These are phyloP conservation scores for Hypoxylon rickii DNA, from an alignment of 495 filamentous ascomycete genomes.

Conservation along the genomic window DNA sequence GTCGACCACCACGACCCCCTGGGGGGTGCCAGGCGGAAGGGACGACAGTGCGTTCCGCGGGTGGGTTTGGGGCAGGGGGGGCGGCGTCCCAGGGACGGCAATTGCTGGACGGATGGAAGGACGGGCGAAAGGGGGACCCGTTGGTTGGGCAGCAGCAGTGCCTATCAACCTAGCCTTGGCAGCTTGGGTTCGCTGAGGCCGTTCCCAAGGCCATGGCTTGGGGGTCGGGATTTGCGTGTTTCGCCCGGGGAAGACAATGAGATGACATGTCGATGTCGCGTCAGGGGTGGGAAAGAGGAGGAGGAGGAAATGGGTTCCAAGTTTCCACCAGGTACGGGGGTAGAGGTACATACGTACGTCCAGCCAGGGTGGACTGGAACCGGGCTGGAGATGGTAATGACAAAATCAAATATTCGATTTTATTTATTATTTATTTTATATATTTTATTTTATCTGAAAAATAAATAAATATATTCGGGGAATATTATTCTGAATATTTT, in stretches of 20 bases:
- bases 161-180: no score
- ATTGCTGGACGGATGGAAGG: no score
- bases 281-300: constrained; percentile 8
- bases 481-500: constrained; percentile 2
- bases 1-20: background rate
- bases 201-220: constrained; percentile 20
- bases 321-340: no score
- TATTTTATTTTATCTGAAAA: background rate
- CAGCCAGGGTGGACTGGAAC: background rate
- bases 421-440: constrained; percentile 9
- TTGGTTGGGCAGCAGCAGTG: no score
- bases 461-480: no score
- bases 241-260: constrained; percentile 8
- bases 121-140: background rate
- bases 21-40: constrained; percentile 22
- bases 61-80: no score
- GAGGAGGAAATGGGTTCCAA: constrained; percentile 1
- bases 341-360: constrained; percentile 6
- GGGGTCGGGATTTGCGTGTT: constrained; percentile 5
- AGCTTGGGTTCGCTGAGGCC: background rate
- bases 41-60: constrained; percentile 10
- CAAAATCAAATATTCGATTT: background rate
- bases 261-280: constrained; percentile 22
- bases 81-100: no score
- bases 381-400: no score